Conservation (phyloP, 2,329 filamentous ascomycete species). For the Botrytis deweyae region DNA sequence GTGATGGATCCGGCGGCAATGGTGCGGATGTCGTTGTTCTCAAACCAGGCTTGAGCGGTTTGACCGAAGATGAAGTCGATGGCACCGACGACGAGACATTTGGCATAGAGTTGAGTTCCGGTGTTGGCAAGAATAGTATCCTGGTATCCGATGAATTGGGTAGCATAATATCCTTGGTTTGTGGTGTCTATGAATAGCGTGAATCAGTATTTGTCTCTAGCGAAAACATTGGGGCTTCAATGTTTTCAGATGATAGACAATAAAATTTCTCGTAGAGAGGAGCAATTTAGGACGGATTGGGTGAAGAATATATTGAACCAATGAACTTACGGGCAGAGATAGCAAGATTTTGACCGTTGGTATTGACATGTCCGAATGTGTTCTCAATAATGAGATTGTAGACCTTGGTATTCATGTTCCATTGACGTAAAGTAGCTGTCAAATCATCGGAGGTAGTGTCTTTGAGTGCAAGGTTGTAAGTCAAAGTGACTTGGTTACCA, state of each 20-base stretch:
- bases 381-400: slow-evolving; percentile 57
- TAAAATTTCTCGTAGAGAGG: background rate
- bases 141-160: slow-evolving; percentile 54
- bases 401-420: slow-evolving; percentile 50
- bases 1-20: slow-evolving; percentile 50
- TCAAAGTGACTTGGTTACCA: slow-evolving; percentile 50
- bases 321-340: slow-evolving; percentile 45
- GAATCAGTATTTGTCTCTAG: slow-evolving; percentile 49
- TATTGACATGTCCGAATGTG: slow-evolving; percentile 30
- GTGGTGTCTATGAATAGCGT: slow-evolving; percentile 52
- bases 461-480: slow-evolving; percentile 43
- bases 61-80: slow-evolving; percentile 61
- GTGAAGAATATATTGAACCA: background rate
- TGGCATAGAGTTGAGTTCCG: slow-evolving; percentile 56
- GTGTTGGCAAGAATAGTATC: slow-evolving; percentile 52
- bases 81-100: slow-evolving; percentile 55
- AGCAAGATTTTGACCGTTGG: slow-evolving; percentile 53
- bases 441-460: slow-evolving; percentile 46
- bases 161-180: slow-evolving; percentile 57
- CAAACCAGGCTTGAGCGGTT: slow-evolving; percentile 52
- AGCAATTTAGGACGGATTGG: background rate
- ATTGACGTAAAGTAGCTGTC: slow-evolving; percentile 36
- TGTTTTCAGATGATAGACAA: slow-evolving; percentile 32
- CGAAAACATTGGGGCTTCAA: slow-evolving; percentile 42
- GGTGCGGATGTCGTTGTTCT: slow-evolving; percentile 43